Conservation (phyloP, 441 rosid species). For the Cnidoscolus chayamansa region DNA sequence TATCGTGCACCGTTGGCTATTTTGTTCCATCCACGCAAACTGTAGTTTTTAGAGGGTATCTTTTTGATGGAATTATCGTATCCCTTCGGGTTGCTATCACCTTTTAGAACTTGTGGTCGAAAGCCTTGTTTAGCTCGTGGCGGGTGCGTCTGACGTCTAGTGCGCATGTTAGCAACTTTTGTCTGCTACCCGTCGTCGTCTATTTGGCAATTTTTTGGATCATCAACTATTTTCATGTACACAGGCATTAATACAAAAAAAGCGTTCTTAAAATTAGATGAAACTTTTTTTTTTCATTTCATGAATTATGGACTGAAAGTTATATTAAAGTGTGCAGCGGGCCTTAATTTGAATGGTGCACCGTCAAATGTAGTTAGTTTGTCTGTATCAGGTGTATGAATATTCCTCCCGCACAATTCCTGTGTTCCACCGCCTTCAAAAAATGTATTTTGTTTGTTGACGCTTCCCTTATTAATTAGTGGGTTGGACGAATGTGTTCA, state of each 20-base stretch:
- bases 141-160: not conserved
- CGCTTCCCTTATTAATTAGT: constrained; percentile 18
- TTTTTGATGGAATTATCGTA: not conserved
- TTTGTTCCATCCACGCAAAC: not conserved
- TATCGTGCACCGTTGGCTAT: constrained; percentile 19
- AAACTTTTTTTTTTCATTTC: not conserved
- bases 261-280: not conserved
- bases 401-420: no score
- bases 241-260: not conserved
- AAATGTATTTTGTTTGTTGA: constrained; percentile 36
- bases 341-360: not conserved
- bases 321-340: not conserved
- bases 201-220: not conserved
- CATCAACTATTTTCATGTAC: not conserved
- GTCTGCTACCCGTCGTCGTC: not conserved
- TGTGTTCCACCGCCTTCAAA: constrained; percentile 33
- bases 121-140: not conserved
- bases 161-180: constrained; percentile 9
- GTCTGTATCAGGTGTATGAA: constrained; percentile 15
- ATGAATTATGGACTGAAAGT: not conserved
- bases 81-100: not conserved
- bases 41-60: not conserved
- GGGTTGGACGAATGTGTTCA: constrained; percentile 17
- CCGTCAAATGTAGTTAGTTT: constrained; percentile 25
- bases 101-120: not conserved